These are phyloP conservation scores for Apiospora phragmitis DNA, from an alignment of 2,329 filamentous ascomycete species.

Conservation along the genomic window DNA sequence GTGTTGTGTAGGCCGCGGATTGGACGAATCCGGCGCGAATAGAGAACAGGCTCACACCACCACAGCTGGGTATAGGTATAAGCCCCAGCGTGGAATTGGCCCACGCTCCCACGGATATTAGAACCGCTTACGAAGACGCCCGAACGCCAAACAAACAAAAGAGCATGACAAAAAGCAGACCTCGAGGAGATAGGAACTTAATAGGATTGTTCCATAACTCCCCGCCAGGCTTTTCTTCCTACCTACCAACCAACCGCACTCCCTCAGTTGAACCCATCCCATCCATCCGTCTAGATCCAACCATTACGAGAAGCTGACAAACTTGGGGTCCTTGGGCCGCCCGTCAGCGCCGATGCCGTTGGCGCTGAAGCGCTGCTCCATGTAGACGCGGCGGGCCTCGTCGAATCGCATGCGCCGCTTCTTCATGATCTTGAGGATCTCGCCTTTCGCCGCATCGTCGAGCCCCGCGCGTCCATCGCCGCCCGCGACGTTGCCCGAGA, in stretches of 20 bases:
- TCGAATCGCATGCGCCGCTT: conserved; percentile 80
- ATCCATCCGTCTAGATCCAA: background rate
- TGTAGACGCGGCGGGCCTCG: conserved; percentile 83
- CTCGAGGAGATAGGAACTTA: background rate
- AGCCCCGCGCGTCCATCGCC: conserved; percentile 80
- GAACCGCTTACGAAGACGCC: background rate
- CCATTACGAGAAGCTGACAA: conserved; percentile 80
- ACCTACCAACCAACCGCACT: background rate
- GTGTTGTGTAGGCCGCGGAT: background rate
- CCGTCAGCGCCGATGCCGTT: conserved; percentile 90
- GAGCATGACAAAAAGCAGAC: background rate
- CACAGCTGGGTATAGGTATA: background rate
- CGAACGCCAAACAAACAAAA: conserved; percentile 2
- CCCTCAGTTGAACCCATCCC: background rate
- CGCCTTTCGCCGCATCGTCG: conserved; percentile 76
- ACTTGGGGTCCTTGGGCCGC: conserved; percentile 86
- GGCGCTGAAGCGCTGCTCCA: conserved; percentile 81
- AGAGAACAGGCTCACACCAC: background rate
- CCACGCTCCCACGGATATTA: background rate
- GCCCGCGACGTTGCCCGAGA: conserved; percentile 74
- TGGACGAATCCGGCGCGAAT: background rate
- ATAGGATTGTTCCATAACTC: background rate
- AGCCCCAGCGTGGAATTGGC: background rate
- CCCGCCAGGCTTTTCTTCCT: background rate
- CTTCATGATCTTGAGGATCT: conserved; percentile 91